These are phyloP conservation scores for Penicillium mononematosum DNA, from an alignment of 495 filamentous ascomycete genomes.

Conservation along the genomic window DNA sequence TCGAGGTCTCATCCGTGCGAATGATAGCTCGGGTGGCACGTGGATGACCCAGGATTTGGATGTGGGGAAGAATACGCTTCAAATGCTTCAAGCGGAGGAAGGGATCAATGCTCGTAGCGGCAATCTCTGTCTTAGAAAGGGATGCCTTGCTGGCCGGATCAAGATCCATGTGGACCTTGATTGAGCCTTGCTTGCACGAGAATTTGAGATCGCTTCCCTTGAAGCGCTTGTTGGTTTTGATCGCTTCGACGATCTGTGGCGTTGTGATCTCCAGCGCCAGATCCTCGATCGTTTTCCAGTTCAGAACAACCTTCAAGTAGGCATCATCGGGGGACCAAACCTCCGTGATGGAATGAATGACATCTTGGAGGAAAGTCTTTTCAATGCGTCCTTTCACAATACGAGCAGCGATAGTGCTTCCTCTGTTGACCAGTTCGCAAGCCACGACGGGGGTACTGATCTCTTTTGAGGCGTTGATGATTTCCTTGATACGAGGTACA, in stretches of 20 bases:
- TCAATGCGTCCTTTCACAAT: conserved; percentile 90
- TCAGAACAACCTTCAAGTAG: conserved; percentile 72
- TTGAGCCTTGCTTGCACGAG: conserved; percentile 47
- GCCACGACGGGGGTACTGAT: conserved; percentile 94
- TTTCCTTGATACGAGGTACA: conserved; percentile 99
- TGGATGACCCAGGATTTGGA: conserved; percentile 83
- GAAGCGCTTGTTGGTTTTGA: conserved; percentile 74
- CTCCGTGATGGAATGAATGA: conserved; percentile 76
- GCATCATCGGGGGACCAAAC: conserved; percentile 73
- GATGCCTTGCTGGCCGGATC: conserved; percentile 52
- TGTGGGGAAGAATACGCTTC: conserved; percentile 73
- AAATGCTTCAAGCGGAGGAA: conserved; percentile 80
- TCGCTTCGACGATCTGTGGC: conserved; percentile 66
- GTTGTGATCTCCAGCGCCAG: conserved; percentile 74
- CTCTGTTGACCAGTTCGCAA: conserved; percentile 72
- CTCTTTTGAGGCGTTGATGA: conserved; percentile 91
- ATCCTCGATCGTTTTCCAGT: conserved; percentile 70
- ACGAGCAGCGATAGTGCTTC: conserved; percentile 69
- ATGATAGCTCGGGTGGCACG: conserved; percentile 87
- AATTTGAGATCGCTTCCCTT: conserved; percentile 59
- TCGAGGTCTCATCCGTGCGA: conserved; percentile 64
- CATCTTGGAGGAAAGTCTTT: conserved; percentile 53
- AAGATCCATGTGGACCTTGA: conserved; percentile 57
- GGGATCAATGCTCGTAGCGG: conserved; percentile 59
- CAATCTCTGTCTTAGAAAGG: conserved; percentile 56